Percentiles rank a stretch among this genome's conserved stretches.
phyloP scores from a whole-genome alignment of 2,329 filamentous ascomycete genomes.

The Westerdykella ornata region DNA sequence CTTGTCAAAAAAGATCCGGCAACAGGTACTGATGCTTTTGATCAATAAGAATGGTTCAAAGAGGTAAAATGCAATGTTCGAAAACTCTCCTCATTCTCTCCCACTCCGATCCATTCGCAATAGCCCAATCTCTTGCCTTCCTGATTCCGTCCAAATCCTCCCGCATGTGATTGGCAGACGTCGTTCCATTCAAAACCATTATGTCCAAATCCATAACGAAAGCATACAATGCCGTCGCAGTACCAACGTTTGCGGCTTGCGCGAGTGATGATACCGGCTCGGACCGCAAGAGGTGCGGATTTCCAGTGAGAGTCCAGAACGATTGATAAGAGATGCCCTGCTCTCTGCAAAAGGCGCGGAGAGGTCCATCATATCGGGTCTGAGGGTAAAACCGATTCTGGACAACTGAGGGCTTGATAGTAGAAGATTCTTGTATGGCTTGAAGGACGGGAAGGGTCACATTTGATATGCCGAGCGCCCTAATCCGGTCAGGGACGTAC shows the following conservation, averaged over 20 bases:
- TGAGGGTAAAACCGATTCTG: slow-evolving; percentile 67
- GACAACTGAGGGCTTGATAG: slow-evolving; percentile 55
- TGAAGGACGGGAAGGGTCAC: slow-evolving; percentile 53
- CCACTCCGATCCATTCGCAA: slow-evolving; percentile 47
- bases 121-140: slow-evolving; percentile 40
- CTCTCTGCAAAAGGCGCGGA: slow-evolving; percentile 53
- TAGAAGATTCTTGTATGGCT: slow-evolving; percentile 44
- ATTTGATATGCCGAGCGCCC: slow-evolving; percentile 69
- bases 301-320: slow-evolving; percentile 58
- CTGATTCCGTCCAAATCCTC: slow-evolving; percentile 46
- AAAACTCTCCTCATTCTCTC: slow-evolving; percentile 27
- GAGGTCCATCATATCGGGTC: slow-evolving; percentile 53
- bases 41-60: no score
- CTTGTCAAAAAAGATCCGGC: no score
- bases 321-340: slow-evolving; percentile 51
- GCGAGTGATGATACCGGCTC: slow-evolving; percentile 48
- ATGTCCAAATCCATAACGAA: slow-evolving; percentile 50
- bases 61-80: neutral
- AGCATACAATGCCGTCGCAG: slow-evolving; percentile 48
- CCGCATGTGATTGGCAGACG: slow-evolving; percentile 46
- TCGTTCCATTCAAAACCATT: slow-evolving; percentile 53
- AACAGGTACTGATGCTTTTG: no score
- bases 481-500: slow-evolving; percentile 60
- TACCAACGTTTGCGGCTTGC: slow-evolving; percentile 35
- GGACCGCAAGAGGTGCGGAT: slow-evolving; percentile 46